phyloP scores from a whole-genome alignment of 2,329 filamentous ascomycete genomes.

The Paramyrothecium roridum region DNA sequence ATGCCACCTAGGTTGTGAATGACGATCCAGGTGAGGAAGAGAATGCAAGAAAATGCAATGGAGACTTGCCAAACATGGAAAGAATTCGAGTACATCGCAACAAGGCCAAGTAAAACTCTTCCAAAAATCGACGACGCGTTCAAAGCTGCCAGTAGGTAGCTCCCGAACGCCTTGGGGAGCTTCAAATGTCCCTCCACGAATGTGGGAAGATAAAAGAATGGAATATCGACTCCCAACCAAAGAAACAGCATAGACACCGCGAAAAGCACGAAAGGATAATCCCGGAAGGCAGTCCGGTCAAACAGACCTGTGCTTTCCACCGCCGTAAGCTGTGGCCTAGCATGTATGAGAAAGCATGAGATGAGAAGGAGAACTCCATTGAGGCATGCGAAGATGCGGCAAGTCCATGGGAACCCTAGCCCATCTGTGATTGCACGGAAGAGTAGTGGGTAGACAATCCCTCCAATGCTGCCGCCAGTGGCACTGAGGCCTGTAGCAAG shows the following conservation, averaged over 20 bases:
- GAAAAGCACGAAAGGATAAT: conserved; percentile 28
- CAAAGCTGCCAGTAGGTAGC: conserved; percentile 47
- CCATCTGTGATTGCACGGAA: conserved; percentile 26
- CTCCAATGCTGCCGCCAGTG: conserved; percentile 36
- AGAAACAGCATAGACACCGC: conserved; percentile 24
- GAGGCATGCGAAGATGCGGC: conserved; percentile 10
- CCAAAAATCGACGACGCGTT: conserved; percentile 49
- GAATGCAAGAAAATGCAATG: conserved; percentile 26
- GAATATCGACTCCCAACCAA: no score
- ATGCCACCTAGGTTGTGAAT: conserved; percentile 30
- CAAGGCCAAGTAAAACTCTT: conserved; percentile 41
- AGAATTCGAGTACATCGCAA: conserved; percentile 38
- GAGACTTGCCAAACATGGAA: conserved; percentile 36
- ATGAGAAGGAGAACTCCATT: no score
- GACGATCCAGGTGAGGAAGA: conserved; percentile 38
- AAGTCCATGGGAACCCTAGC: conserved; percentile 15
- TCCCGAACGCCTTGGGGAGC: conserved; percentile 8
- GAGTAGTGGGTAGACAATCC: conserved; percentile 33
- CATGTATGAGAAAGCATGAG: conserved; percentile 17
- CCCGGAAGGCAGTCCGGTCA: conserved; percentile 16
- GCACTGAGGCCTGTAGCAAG: conserved; percentile 40
- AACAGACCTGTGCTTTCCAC: no score
- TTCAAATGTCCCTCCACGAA: no score
- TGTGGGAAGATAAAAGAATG: no score
- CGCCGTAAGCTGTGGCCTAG: conserved; percentile 9